Conservation (phyloP, 2,329 filamentous ascomycete species). For the Arachnopeziza araneosa region DNA sequence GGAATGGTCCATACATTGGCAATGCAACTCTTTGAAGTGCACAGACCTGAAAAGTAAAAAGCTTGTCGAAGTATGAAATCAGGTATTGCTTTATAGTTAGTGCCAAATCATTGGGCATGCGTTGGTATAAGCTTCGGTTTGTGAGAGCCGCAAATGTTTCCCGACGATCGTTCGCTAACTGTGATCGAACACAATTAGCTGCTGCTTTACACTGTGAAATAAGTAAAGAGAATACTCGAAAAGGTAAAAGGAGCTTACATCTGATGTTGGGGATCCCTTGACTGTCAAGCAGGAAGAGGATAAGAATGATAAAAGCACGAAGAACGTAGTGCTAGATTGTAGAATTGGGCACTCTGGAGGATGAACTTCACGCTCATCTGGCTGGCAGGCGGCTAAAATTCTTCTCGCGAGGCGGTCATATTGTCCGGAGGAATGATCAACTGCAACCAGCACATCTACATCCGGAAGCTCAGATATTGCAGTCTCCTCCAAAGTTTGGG, state of each 20-base stretch:
- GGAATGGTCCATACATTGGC: background rate
- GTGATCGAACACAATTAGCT: background rate
- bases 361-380: background rate
- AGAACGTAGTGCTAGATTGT: background rate
- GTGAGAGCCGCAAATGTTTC: background rate
- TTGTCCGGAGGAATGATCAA: background rate
- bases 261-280: background rate
- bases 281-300: background rate
- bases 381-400: background rate
- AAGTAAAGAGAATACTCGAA: background rate
- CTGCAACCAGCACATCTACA: background rate
- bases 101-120: background rate
- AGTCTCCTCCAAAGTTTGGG: background rate
- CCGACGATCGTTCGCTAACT: background rate
- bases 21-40: background rate
- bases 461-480: background rate
- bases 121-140: background rate
- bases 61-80: conserved; percentile 8
- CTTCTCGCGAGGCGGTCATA: background rate
- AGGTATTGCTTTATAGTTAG: conserved; percentile 4
- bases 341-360: background rate
- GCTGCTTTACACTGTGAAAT: background rate
- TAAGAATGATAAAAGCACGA: background rate
- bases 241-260: background rate
- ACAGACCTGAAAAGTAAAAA: conserved; percentile 7